Conservation (phyloP, 257 asterid genomes). For the Haberlea rhodopensis region DNA sequence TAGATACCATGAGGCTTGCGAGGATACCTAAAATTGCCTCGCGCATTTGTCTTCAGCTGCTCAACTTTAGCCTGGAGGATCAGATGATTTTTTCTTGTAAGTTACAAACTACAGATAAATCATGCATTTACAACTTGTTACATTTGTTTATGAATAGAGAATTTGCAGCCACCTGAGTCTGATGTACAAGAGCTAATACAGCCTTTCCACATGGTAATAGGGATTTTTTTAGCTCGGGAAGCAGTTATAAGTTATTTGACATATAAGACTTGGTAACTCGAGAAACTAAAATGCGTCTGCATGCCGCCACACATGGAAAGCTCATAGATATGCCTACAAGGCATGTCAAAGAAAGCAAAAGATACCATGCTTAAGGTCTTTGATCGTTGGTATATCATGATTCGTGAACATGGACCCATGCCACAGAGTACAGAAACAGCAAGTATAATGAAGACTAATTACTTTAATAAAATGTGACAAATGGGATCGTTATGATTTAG, state of each 20-base stretch:
- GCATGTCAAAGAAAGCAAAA: constrained; percentile 7
- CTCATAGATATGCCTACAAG: constrained; percentile 14
- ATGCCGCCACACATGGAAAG: background rate
- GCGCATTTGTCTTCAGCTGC: constrained; percentile 58
- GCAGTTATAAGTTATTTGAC: background rate
- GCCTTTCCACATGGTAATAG: background rate
- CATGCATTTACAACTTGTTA: constrained; percentile 3
- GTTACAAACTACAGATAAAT: constrained; percentile 7
- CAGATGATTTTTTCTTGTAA: constrained; percentile 25
- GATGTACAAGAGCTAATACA: constrained; percentile 11
- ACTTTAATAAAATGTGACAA: constrained; percentile 1
- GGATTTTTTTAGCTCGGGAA: background rate
- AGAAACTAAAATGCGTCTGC: background rate
- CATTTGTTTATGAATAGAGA: background rate
- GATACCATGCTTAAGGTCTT: background rate
- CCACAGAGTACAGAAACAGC: background rate
- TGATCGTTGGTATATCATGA: background rate
- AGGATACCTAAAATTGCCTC: constrained; percentile 47
- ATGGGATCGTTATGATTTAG: no score
- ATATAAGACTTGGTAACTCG: background rate
- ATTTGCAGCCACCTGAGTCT: constrained; percentile 4
- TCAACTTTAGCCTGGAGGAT: constrained; percentile 54
- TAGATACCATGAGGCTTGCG: constrained; percentile 45
- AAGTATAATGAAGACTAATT: constrained; percentile 11
- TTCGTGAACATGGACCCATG: background rate